Conservation (phyloP, 2,329 filamentous ascomycete genomes). For the Calycina herbarum region DNA sequence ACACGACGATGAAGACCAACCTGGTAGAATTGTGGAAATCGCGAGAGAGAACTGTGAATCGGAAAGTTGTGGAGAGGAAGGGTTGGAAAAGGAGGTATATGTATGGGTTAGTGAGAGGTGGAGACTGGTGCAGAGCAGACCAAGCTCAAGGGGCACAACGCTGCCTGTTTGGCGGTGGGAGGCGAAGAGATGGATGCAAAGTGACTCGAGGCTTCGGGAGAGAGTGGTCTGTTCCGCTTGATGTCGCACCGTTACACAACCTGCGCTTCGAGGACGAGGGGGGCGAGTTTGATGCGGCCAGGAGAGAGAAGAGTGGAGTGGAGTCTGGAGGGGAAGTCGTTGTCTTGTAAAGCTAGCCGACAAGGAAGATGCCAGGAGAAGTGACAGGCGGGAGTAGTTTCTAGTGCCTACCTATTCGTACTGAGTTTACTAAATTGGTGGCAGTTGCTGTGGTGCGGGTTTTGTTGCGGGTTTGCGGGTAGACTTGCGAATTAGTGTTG, state of each 20-base stretch:
- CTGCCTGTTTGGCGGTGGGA: background rate
- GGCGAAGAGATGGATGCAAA: background rate
- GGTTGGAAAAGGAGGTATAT: background rate
- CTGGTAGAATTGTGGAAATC: background rate
- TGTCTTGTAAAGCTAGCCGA: background rate
- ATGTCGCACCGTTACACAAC: background rate
- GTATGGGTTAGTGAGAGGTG: background rate
- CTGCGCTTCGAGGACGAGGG: background rate
- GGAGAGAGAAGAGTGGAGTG: background rate
- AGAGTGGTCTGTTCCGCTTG: slow-evolving; percentile 3
- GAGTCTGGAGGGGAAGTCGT: background rate
- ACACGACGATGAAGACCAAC: slow-evolving; percentile 13
- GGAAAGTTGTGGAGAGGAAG: background rate
- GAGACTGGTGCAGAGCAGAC: background rate
- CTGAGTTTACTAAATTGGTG: background rate
- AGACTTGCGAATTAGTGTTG: background rate
- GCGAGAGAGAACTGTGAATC: background rate
- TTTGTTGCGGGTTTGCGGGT: background rate
- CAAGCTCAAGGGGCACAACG: background rate
- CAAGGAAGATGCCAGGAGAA: slow-evolving; percentile 1
- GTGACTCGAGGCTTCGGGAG: background rate
- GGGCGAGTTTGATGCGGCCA: background rate
- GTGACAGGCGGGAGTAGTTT: background rate
- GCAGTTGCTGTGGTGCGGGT: background rate
- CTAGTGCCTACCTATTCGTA: background rate